Percentiles rank a stretch among this genome's conserved stretches.
Evolutionary conservation across 225 moss, liverwort and hornwort species (phyloP).

Genomic region (Sphagnum contortum): DNA sequence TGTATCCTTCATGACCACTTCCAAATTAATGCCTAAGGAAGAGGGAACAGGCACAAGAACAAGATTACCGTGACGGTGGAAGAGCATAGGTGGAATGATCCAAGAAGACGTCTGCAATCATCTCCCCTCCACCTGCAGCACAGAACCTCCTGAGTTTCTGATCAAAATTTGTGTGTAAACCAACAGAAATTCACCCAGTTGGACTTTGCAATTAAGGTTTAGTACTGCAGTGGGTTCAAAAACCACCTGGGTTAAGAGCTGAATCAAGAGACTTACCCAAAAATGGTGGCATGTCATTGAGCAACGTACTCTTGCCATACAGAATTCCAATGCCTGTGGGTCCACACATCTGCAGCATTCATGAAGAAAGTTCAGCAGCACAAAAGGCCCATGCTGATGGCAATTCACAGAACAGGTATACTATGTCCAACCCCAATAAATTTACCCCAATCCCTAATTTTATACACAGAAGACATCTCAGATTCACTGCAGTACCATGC

Average conservation of each 20-base stretch:
- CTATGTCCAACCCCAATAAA: no score
- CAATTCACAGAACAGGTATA: no score
- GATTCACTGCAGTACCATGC: no score
- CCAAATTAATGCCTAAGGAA: not conserved
- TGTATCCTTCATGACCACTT: not conserved
- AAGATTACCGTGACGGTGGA: constrained; percentile 65
- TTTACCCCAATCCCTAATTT: no score
- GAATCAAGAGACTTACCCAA: constrained; percentile 37
- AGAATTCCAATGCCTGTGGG: constrained; percentile 87
- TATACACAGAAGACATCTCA: no score
- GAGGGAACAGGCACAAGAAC: not conserved
- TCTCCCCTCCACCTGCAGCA: constrained; percentile 72
- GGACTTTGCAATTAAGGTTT: not conserved
- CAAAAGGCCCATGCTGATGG: no score
- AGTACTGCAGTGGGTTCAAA: no score
- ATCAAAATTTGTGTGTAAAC: not conserved
- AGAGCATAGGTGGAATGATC: constrained; percentile 67
- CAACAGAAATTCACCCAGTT: not conserved
- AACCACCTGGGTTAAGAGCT: not conserved
- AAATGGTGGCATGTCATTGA: constrained; percentile 76
- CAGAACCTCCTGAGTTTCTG: not conserved
- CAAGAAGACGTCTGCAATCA: constrained; percentile 74
- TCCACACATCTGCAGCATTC: constrained; percentile 74
- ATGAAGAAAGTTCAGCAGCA: not conserved
- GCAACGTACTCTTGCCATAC: constrained; percentile 53